Conservation (phyloP, 192 early-diverging fungal species). For the Chytriomyces hyalinus region DNA sequence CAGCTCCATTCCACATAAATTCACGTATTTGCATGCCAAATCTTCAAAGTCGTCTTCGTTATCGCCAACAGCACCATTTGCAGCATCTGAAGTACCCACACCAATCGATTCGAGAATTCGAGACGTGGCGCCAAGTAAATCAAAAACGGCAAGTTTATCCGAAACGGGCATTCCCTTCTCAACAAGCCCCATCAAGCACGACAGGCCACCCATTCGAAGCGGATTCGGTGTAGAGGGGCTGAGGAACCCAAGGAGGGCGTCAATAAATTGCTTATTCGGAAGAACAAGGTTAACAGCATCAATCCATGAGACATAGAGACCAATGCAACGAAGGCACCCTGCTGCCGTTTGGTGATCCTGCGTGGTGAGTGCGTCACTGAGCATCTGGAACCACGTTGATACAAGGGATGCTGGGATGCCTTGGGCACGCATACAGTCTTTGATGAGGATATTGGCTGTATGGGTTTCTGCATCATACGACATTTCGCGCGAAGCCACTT, state of each 20-base stretch:
- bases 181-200: conserved; percentile 84
- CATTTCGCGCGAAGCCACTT: conserved; percentile 78
- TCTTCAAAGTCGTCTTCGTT: conserved; percentile 65
- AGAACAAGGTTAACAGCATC: conserved; percentile 86
- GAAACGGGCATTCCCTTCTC: conserved; percentile 89
- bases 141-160: conserved; percentile 88
- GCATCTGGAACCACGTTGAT: conserved; percentile 75
- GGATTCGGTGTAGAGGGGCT: conserved; percentile 3
- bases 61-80: conserved; percentile 19
- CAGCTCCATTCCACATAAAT: conserved; percentile 75
- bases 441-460: conserved; percentile 79
- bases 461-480: conserved; percentile 69
- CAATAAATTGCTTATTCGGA: conserved; percentile 75
- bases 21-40: conserved; percentile 71
- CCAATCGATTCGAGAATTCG: conserved; percentile 5
- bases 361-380: conserved; percentile 63
- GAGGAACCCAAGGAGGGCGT: conserved; percentile 76
- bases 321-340: conserved; percentile 73
- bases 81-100: neutral
- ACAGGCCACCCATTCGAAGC: conserved; percentile 76
- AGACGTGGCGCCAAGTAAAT: conserved; percentile 60
- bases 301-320: conserved; percentile 92
- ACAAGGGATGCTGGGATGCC: conserved; percentile 75
- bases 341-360: conserved; percentile 69
- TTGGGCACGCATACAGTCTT: conserved; percentile 85